Evolutionary conservation across 768 basidiomycete genomes (phyloP), one percentile per base, ranked within the genome.

Genomic region (Suillus lakei): DNA sequence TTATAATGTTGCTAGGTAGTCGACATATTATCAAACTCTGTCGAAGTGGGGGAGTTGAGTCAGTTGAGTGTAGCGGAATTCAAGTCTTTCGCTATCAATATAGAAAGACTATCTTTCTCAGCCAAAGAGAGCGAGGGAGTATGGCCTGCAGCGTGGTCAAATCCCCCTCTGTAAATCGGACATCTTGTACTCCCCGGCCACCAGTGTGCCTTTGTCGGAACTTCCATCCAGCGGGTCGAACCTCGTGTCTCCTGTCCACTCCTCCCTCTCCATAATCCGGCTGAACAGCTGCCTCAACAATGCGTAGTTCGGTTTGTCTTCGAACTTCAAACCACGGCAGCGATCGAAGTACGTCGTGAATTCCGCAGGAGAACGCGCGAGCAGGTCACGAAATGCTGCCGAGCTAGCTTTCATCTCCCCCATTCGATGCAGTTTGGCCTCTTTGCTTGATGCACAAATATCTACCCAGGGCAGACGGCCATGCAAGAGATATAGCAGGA

Each of bases 381-480:
- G 46, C 50, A 62, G 38, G 30, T 62, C 48, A 13, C 32, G 26
- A 7, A 53, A n/a, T 26, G 48, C 28, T 46, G 36, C 36, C 21
- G n/a, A n/a, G 0, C 34, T 50, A 21, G 61, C 6, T 23, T 62
- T 75, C 71, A 70, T 72, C 36, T 70, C 64, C 2, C 59, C 66
- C 4, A 68, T 63, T 18, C 54, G 60, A 28, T 21, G 48, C 4
- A 67, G 21, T 23, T 68, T 66, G 4, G 38, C 21, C 21, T 65
- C 53, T 15, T 55, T 26, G 38, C 41, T 53, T n/a, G 54, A 53
- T 5, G 67, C 60, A 15, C 55, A 54, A 38, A 73, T 63, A 4
- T 46, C 69, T 61, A 70, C 62, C 74, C 74, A 75, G 0, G 74
- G 74, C 1, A 75, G 67, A 26, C 32, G 23, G 2, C 72, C 70